Percentiles rank a stretch among this genome's conserved stretches.
These are phyloP conservation scores for Aureobasidium melanogenum DNA, from an alignment of 2,329 filamentous ascomycete genomes.

Conservation along the genomic window DNA sequence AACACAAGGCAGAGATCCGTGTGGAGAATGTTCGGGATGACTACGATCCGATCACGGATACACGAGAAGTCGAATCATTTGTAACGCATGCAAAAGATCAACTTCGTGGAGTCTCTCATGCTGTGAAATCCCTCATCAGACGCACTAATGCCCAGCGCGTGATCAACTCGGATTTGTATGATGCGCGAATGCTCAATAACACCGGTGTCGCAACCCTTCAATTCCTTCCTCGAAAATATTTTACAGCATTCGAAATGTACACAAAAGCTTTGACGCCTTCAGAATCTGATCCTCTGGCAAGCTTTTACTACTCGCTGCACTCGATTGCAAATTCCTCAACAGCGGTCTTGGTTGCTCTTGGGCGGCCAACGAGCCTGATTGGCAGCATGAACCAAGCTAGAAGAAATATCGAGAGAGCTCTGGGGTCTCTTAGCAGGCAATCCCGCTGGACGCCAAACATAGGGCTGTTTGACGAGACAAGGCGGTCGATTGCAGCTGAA, in stretches of 20 bases:
- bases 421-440: conserved; percentile 62
- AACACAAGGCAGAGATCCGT: conserved; percentile 74
- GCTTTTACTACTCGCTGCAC: conserved; percentile 67
- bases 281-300: conserved; percentile 63
- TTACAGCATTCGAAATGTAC: conserved; percentile 64
- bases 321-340: conserved; percentile 77
- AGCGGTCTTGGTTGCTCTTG: conserved; percentile 70
- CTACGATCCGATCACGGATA: conserved; percentile 68
- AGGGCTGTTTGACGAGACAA: conserved; percentile 71
- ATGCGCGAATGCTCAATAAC: conserved; percentile 50
- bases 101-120: conserved; percentile 73
- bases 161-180: conserved; percentile 56
- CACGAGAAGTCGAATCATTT: conserved; percentile 86
- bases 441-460: conserved; percentile 64
- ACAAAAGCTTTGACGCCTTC: conserved; percentile 55
- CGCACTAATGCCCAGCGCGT: conserved; percentile 66
- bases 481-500: conserved; percentile 73
- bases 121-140: conserved; percentile 73
- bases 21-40: conserved; percentile 83
- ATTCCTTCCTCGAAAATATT: conserved; percentile 61
- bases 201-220: conserved; percentile 45
- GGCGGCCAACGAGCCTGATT: conserved; percentile 71
- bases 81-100: conserved; percentile 85
- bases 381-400: conserved; percentile 64
- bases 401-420: conserved; percentile 68